Evolutionary conservation across 129 eudicot genomes (phyloP).

Genomic region (Helichrysum umbraculigerum): DNA sequence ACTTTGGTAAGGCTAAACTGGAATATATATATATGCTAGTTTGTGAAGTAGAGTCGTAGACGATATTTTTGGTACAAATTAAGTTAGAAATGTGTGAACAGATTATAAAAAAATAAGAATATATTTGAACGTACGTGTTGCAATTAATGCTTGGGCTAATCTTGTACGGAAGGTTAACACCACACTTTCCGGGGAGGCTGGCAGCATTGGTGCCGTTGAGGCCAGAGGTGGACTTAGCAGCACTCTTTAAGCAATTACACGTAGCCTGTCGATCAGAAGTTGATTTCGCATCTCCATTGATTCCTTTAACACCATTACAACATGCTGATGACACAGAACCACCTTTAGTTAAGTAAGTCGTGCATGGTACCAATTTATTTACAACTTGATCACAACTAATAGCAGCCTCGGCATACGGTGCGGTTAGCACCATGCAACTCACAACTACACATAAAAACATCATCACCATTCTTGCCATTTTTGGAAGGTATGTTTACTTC

Average conservation of each 20-base stretch:
- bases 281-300: not conserved
- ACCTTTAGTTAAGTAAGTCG: not conserved
- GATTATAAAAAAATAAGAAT: too few relatives aligned
- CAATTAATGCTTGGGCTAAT: not conserved
- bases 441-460: not conserved
- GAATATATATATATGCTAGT: too few relatives aligned
- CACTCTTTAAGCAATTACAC: not conserved
- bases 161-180: not conserved
- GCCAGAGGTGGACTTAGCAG: not conserved
- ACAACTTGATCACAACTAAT: not conserved
- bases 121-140: not conserved
- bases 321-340: not conserved
- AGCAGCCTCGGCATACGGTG: not conserved
- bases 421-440: not conserved
- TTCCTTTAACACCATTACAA: not conserved
- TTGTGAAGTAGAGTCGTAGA: too few relatives aligned
- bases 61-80: too few relatives aligned
- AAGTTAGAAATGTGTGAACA: too few relatives aligned
- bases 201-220: not conserved
- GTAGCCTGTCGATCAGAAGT: not conserved
- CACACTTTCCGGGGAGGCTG: not conserved
- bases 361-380: not conserved
- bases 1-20: too few relatives aligned
- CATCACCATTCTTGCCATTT: not conserved
- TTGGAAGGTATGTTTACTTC: not conserved